These are phyloP conservation scores for Phialophora expanda DNA, from an alignment of 2,329 filamentous ascomycete genomes.

Conservation along the genomic window DNA sequence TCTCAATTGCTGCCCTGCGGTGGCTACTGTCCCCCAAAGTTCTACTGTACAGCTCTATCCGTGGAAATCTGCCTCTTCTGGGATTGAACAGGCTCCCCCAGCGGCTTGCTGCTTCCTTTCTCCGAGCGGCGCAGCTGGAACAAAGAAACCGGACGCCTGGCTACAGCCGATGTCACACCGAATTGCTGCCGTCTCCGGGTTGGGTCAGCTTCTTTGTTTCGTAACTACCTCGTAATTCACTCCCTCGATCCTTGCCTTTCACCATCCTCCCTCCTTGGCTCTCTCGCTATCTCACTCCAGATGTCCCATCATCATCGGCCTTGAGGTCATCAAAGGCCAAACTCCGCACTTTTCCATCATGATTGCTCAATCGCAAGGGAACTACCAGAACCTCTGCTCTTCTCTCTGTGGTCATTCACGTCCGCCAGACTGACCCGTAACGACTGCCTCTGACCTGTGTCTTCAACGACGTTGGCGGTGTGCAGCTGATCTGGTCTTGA, in stretches of 20 bases:
- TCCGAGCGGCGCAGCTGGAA: neutral
- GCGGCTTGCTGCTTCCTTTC: neutral
- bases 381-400: neutral
- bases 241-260: neutral
- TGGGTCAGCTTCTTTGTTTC: neutral
- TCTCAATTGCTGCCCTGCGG: neutral
- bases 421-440: neutral
- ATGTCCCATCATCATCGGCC: neutral
- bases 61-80: neutral
- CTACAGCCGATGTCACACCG: neutral
- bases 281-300: neutral
- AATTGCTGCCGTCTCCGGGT: too few species aligned
- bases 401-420: neutral
- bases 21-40: neutral
- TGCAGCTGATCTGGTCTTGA: neutral
- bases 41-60: neutral
- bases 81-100: neutral
- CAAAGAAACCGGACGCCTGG: neutral
- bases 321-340: neutral
- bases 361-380: neutral
- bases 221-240: neutral
- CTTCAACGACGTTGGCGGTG: neutral
- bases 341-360: neutral
- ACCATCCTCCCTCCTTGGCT: neutral
- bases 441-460: neutral